phyloP scores from a whole-genome alignment of 208 protist genomes.

The Porcisia hertigi region DNA sequence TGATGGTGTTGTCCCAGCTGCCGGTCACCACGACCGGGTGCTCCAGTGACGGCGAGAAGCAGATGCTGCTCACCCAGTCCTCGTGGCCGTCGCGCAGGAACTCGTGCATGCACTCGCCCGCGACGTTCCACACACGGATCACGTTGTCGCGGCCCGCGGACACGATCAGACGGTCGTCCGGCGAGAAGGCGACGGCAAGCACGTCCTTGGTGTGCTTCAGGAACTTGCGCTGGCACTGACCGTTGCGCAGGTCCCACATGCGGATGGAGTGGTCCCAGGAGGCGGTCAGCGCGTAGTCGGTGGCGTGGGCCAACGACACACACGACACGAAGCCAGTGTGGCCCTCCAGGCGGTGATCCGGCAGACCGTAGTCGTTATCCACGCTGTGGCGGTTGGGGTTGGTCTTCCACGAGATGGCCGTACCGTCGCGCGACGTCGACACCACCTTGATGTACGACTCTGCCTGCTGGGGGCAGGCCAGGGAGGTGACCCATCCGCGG shows the following conservation, averaged over 20 bases:
- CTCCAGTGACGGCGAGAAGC: conserved; percentile 95
- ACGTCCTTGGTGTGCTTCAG: conserved; percentile 98
- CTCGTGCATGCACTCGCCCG: conserved; percentile 98
- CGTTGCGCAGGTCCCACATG: conserved; percentile 98
- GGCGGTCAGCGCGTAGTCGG: conserved; percentile 97
- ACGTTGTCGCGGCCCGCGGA: conserved; percentile 98
- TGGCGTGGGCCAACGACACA: conserved; percentile 96
- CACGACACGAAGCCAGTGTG: conserved; percentile 97
- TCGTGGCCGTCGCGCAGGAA: conserved; percentile 94
- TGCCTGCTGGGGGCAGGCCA: conserved; percentile 72
- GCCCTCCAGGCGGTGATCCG: conserved; percentile 81
- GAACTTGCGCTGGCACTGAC: conserved; percentile 95
- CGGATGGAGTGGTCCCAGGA: conserved; percentile 99
- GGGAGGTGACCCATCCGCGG: conserved; percentile 95
- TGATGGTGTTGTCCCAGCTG: conserved; percentile 98
- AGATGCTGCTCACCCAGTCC: conserved; percentile 99
- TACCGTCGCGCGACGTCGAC: conserved; percentile 96
- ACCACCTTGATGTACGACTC: conserved; percentile 79
- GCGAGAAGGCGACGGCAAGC: conserved; percentile 98
- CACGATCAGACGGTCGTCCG: conserved; percentile 99
- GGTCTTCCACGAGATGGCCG: conserved; percentile 96
- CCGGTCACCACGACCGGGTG: conserved; percentile 96
- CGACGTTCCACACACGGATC: conserved; percentile 99
- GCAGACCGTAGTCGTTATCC: conserved; percentile 81
- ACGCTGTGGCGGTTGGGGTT: conserved; percentile 78